Percentiles rank a stretch among this genome's conserved stretches.
phyloP scores from a whole-genome alignment of 495 filamentous ascomycete species.

The Penicillium alfredii region DNA sequence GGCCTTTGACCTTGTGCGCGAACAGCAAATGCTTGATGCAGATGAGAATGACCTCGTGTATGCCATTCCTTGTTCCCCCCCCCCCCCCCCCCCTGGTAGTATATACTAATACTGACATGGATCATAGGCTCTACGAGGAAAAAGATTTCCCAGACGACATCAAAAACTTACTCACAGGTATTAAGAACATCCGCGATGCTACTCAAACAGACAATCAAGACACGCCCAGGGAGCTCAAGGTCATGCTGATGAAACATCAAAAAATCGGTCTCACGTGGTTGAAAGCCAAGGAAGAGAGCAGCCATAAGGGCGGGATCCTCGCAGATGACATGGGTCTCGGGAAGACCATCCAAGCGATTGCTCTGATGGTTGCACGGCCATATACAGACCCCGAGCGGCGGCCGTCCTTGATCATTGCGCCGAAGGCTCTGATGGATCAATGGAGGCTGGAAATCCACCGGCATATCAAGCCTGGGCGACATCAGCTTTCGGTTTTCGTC shows the following conservation, averaged over 20 bases:
- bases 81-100: not conserved
- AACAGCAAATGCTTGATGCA: constrained; percentile 13
- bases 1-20: constrained; percentile 15
- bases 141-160: constrained; percentile 50
- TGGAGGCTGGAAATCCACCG: constrained; percentile 81
- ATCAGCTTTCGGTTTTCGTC: constrained; percentile 60
- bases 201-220: constrained; percentile 58
- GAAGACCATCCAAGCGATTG: constrained; percentile 86
- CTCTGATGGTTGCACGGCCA: constrained; percentile 70
- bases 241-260: constrained; percentile 73
- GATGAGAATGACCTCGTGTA: constrained; percentile 17
- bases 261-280: constrained; percentile 80
- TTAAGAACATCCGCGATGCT: constrained; percentile 66
- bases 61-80: constrained; percentile 4
- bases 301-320: constrained; percentile 76
- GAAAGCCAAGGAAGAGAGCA: constrained; percentile 70
- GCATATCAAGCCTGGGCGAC: constrained; percentile 55
- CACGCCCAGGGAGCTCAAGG: constrained; percentile 69
- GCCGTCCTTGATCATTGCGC: constrained; percentile 83
- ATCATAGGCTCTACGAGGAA: constrained; percentile 16
- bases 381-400: constrained; percentile 58
- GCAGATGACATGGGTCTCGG: constrained; percentile 95
- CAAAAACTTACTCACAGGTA: constrained; percentile 61
- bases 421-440: constrained; percentile 80
- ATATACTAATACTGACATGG: constrained; percentile 5